Evolutionary conservation across 495 filamentous ascomycete genomes (phyloP), one percentile per base, ranked within the genome.

Genomic region (Podospora conica): DNA sequence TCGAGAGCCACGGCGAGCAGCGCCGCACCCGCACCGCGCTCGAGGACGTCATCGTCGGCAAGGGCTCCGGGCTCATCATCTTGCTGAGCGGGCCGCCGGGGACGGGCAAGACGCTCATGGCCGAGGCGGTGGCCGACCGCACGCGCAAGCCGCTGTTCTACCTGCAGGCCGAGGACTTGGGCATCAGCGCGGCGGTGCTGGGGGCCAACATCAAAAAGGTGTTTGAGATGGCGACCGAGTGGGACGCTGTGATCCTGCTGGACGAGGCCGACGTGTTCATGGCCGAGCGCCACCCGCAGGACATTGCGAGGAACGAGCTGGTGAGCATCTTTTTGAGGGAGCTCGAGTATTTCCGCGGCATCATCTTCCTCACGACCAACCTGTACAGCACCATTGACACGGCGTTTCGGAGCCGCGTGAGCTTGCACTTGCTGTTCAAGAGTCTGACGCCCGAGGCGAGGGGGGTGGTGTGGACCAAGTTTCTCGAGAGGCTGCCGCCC

Each of bases 21-120:
- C n/a, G n/a, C n/a, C n/a, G n/a, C n/a, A 23, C 3, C 18, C 53
- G n/a, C 18, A 62, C 62, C 9, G 65, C 62, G 20, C 56, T 75
- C 40, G 25, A 70, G 48, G 68, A 72, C 60, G 69, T 71, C 27
- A 67, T 71, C 29, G 62, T 66, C 55, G 70, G 68, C 4, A 74
- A 72, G 55, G 69, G 71, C 12, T 62, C 73, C 64, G 78, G 70
- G 55, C 70, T 68, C 9, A 73, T 77, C 64, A 70, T 77, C 24
- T 65, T 78, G 25, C 69, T 78, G 7, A 62, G 61, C 22, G 86
- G 87, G 0, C 75, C 74, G 3, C 85, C 86, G 0, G 86, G 85
- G 0, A 80, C 81, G 1, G 85, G 86, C 10, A 88, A 89, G 70
- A 88, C 86, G 2, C 71, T 84, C 0, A 88, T 85, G 15, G 86